Evolutionary conservation across 1,284 basidiomycete species (phyloP), one percentile per base, ranked within the genome.

Genomic region (Lignosus rhinocerotis): DNA sequence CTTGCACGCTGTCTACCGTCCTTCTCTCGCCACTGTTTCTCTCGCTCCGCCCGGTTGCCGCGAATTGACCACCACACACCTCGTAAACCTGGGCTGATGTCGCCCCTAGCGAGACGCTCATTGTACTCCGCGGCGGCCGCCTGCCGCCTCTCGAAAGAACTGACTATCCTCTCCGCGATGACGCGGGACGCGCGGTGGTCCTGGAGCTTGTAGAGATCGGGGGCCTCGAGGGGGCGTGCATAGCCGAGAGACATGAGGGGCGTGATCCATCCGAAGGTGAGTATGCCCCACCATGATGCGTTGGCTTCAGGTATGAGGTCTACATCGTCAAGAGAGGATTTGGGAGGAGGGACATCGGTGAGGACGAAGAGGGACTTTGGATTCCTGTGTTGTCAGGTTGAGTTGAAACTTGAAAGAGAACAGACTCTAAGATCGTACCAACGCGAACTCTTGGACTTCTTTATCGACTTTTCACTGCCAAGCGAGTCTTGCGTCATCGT

Each of bases 161-260:
- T 73, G 25, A 81, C 74, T 33, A 97, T 88, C 41, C 76, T 76
- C 6, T 82, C 76, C 1, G 90, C 87, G 47, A 94, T 83, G 14
- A 76, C 66, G 2, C 78, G 77, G 0, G 89, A 78, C 4, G 81
- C 76, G 19, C 83, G 83, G 14, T 86, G 76, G 48, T 85, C 81
- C 60, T 88, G 86, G 45, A 96, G 84, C 70, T 85, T 88, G 81
- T 90, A 96, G n/a, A 96, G 78, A 73, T 97, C 94, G 0, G 87
- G 76, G 0, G 88, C 85, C 70, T 94, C 89, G 5, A 96, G 80
- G 1, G 94, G 89, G 6, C 94, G 82, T 14, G 85, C 82, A 70
- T 91, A 93, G 9, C 89, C 89, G 7, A 86, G 72, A 10, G 78
- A 76, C 72, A 93, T 81, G 52, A 94, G 76, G 2, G 86, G 83